phyloP scores from a whole-genome alignment of 306 rosid genomes.

The Quercus alba region DNA sequence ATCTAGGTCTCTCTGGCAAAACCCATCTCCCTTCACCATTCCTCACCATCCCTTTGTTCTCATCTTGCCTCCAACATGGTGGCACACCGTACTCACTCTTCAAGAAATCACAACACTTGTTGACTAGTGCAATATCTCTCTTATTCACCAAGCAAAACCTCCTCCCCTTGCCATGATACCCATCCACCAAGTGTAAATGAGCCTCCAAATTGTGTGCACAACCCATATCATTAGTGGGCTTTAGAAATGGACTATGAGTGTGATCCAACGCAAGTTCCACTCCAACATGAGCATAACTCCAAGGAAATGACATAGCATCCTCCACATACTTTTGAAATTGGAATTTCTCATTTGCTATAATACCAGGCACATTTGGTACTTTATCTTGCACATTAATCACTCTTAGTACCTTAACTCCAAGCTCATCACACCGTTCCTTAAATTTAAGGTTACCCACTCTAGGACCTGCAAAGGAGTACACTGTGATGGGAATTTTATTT shows the following conservation, averaged over 20 bases:
- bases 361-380: conserved; percentile 66
- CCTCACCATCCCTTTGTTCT: conserved; percentile 71
- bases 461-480: conserved; percentile 62
- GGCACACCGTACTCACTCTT: conserved; percentile 46
- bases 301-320: conserved; percentile 52
- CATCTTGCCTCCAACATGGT: conserved; percentile 64
- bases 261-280: conserved; percentile 52
- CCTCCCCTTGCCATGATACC: conserved; percentile 46
- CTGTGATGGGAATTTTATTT: conserved; percentile 39
- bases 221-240: conserved; percentile 35
- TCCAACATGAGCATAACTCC: conserved; percentile 82
- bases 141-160: conserved; percentile 28
- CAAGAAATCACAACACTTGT: conserved; percentile 52
- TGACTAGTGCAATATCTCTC: conserved; percentile 63
- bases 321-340: conserved; percentile 57
- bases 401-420: conserved; percentile 62
- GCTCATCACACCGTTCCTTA: conserved; percentile 63
- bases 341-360: conserved; percentile 59
- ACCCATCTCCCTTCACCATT: conserved; percentile 58
- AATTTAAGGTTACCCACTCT: conserved; percentile 65
- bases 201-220: conserved; percentile 68
- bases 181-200: conserved; percentile 55
- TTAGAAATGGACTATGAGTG: conserved; percentile 46
- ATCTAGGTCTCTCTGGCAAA: conserved; percentile 46
- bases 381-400: conserved; percentile 53